A percentile compares a stretch with the other conserved stretches of the same genome.
Conservation (phyloP, 2,329 filamentous ascomycete genomes). For the Tolypocladium capitatum region DNA sequence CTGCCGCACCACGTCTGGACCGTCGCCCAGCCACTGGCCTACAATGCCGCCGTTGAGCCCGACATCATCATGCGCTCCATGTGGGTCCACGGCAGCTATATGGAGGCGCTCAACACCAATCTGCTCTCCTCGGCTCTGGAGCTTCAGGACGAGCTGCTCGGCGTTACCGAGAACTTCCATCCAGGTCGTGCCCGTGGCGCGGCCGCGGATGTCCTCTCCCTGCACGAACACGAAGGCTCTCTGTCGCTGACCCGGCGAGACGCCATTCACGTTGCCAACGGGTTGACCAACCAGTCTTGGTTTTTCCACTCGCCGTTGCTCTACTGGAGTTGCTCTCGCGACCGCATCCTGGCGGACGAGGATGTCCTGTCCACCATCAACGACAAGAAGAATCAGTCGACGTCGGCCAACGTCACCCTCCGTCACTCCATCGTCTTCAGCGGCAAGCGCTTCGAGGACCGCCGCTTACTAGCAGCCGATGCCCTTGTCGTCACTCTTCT, state of each 20-base stretch:
- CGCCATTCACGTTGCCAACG: constrained; percentile 44
- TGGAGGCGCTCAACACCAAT: constrained; percentile 55
- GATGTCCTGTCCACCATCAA: constrained; percentile 61
- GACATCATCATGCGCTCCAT: constrained; percentile 74
- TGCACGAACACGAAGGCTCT: constrained; percentile 18
- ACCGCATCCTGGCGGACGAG: constrained; percentile 42
- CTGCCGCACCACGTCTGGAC: constrained; percentile 75
- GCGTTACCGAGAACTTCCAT: constrained; percentile 41
- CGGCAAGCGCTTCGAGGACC: constrained; percentile 62
- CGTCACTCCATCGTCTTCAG: constrained; percentile 71
- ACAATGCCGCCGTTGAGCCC: constrained; percentile 34
- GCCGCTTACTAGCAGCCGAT: constrained; percentile 56
- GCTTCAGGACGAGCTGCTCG: constrained; percentile 58
- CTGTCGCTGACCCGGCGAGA: constrained; percentile 36
- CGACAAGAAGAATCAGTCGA: constrained; percentile 43
- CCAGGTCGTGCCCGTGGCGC: constrained; percentile 26
- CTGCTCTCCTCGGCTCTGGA: constrained; percentile 54
- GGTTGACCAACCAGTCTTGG: constrained; percentile 51
- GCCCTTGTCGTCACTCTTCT: constrained; percentile 67
- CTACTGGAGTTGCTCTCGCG: constrained; percentile 61
- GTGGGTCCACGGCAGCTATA: constrained; percentile 72
- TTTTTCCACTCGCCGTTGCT: constrained; percentile 73
- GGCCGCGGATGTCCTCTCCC: constrained; percentile 11
- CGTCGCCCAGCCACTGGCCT: constrained; percentile 50
- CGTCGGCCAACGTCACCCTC: constrained; percentile 59